Evolutionary conservation across 73 alveolate genomes (phyloP).

Genomic region (Paramecium sonneborni): DNA sequence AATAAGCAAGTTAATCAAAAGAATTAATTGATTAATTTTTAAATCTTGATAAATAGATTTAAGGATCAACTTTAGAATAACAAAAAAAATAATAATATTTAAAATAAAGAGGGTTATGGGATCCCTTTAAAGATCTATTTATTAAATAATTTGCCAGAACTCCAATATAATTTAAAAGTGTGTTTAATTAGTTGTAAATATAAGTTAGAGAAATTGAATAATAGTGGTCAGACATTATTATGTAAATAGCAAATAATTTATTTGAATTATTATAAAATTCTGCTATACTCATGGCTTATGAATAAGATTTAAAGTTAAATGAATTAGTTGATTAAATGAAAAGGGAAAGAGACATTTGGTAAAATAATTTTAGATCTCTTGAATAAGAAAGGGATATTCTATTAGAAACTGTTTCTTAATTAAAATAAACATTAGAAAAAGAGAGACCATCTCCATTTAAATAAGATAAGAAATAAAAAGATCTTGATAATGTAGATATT

Average conservation of each 20-base stretch:
- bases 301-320: slow-evolving; percentile 13
- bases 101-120: slow-evolving; percentile 26
- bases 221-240: not conserved
- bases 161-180: not conserved
- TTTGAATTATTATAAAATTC: slow-evolving; percentile 17
- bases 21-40: not conserved
- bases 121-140: not conserved
- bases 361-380: not conserved
- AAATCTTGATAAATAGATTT: not conserved
- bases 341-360: slow-evolving; percentile 53
- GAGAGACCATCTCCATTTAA: not conserved
- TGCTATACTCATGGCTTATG: slow-evolving; percentile 40
- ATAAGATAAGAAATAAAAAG: not conserved
- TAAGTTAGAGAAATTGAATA: slow-evolving; percentile 3
- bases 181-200: not conserved
- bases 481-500: not conserved
- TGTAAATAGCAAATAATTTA: not conserved
- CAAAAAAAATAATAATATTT: not conserved
- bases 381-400: slow-evolving; percentile 52
- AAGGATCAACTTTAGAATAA: not conserved
- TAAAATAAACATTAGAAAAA: not conserved
- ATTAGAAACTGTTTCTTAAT: slow-evolving; percentile 40
- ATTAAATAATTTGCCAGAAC: slow-evolving; percentile 3
- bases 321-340: slow-evolving; percentile 17
- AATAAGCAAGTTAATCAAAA: not conserved